Conservation (phyloP, 2,329 filamentous ascomycete genomes). For the Clonostachys sp. region DNA sequence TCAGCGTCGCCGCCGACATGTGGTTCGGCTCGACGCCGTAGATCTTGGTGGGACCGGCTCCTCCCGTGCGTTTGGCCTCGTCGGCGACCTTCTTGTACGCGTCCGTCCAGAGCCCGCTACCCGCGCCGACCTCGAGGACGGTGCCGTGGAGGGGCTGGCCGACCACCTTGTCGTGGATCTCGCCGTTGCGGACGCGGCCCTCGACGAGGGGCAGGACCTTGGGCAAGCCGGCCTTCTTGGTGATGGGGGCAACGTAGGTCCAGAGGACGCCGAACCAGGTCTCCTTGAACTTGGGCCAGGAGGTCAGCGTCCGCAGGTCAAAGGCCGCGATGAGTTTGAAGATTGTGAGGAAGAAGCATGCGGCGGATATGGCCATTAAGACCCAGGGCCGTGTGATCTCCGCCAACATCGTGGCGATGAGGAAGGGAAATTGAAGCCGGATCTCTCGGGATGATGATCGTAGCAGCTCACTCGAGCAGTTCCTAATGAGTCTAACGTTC, state of each 20-base stretch:
- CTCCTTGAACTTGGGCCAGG: slow-evolving; percentile 32
- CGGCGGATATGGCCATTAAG: slow-evolving; percentile 43
- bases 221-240: slow-evolving; percentile 33
- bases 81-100: slow-evolving; percentile 33
- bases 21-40: slow-evolving; percentile 63
- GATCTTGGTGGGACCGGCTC: slow-evolving; percentile 25
- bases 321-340: slow-evolving; percentile 27
- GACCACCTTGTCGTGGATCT: slow-evolving; percentile 20
- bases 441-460: too few species aligned
- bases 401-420: too few species aligned
- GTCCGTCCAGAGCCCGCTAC: slow-evolving; percentile 55
- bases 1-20: slow-evolving; percentile 43
- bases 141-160: slow-evolving; percentile 38
- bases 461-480: too few species aligned
- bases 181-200: slow-evolving; percentile 35
- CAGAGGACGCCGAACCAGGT: slow-evolving; percentile 62
- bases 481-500: too few species aligned
- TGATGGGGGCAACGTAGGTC: slow-evolving; percentile 44
- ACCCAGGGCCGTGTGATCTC: slow-evolving; percentile 32
- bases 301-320: slow-evolving; percentile 31
- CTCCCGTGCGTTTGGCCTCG: slow-evolving; percentile 7
- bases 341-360: slow-evolving; percentile 48
- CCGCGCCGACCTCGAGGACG: slow-evolving; percentile 60
- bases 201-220: slow-evolving; percentile 50
- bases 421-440: too few species aligned